Evolutionary conservation across 225 moss, liverwort and hornwort species (phyloP), one percentile per base, ranked within the genome.

Genomic region (Bryum argenteum): DNA sequence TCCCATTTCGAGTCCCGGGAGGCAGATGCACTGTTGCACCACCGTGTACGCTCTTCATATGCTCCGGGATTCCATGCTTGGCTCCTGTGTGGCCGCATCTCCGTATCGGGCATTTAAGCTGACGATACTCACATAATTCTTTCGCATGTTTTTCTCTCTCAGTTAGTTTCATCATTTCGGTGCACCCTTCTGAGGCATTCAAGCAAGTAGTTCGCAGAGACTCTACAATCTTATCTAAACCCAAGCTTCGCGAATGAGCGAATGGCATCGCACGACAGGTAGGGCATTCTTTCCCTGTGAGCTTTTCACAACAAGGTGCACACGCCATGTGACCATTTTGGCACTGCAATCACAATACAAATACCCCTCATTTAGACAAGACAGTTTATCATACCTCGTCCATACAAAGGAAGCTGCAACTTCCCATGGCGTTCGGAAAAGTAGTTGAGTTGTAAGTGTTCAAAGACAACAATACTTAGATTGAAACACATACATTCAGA

Each of bases 271-370:
- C 11, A 20, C 65, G 14, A 63, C 63, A 63, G 2, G 3, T 53
- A 10, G 54, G 72, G 62, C 63, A 54, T 22, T 3, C 14, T 11
- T 40, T 26, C 17, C 2, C 24, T 0, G 1, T 23, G 7, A n/a
- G 33, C 24, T 17, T 54, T 43, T 42, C 22, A 24, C 28, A 33
- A 14, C 65, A 58, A 37, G 65, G 8, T 43, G 19, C 9, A 56
- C 65, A 65, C 0, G 8, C 65, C 18, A 9, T 6, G 7, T 74
- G 47, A n/a, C 37, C 45, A 45, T 73, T 73, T 22, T n/a, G 26
- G 42, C 73, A 45, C 58, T 70, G 45, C 19, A 28, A 67, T 38
- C 40, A 67, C 54, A 54, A 0, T 53, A 53, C 54, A 54, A 13
- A 47, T 0, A 11, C 47, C 47, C 3, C 47, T 13, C 14, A 1